Evolutionary conservation across 352 stramenopile genomes (phyloP).

Genomic region (Phytophthora litchii): DNA sequence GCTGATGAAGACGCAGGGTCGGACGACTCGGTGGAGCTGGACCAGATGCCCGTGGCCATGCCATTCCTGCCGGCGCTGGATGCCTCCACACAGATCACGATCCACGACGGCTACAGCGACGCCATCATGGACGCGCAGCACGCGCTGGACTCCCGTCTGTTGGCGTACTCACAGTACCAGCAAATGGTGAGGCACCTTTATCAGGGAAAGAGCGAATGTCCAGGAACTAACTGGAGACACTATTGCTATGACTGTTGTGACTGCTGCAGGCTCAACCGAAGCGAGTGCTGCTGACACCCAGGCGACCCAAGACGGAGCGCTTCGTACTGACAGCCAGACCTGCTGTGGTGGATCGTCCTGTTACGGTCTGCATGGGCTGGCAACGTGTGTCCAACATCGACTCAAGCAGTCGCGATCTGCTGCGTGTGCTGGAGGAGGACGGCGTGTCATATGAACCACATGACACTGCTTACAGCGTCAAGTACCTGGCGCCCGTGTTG

Average conservation of each 20-base stretch:
- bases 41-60: constrained; percentile 52
- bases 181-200: constrained; percentile 51
- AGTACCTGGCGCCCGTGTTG: constrained; percentile 83
- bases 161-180: constrained; percentile 88
- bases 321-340: constrained; percentile 69
- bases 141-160: constrained; percentile 73
- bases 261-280: constrained; percentile 52
- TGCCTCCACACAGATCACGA: constrained; percentile 87
- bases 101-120: constrained; percentile 80
- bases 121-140: constrained; percentile 77
- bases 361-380: constrained; percentile 89
- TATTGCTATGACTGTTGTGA: constrained; percentile 13
- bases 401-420: constrained; percentile 68
- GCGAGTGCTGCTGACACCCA: constrained; percentile 68
- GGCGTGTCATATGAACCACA: constrained; percentile 86
- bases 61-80: constrained; percentile 80
- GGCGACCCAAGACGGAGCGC: constrained; percentile 49
- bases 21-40: constrained; percentile 54
- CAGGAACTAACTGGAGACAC: background rate
- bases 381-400: constrained; percentile 79
- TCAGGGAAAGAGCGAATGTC: no score
- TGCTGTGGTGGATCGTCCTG: constrained; percentile 67
- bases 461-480: constrained; percentile 89
- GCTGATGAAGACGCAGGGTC: constrained; percentile 32
- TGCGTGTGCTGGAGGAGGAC: constrained; percentile 83